Conservation (phyloP, 257 asterid genomes). For the Rauvolfia tetraphylla region DNA sequence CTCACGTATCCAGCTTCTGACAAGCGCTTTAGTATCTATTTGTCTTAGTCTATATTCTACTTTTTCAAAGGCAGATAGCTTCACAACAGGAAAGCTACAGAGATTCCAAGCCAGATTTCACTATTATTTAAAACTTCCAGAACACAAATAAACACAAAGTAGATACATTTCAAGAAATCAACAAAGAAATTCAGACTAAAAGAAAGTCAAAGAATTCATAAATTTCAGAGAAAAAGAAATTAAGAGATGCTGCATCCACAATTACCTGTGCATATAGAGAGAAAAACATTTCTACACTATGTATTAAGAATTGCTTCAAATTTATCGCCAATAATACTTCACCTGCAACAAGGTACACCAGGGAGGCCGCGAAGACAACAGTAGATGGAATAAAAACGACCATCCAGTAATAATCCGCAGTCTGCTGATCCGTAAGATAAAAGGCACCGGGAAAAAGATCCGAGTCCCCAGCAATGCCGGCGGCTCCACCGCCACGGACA, state of each 20-base stretch:
- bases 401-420: slow-evolving; percentile 96
- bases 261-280: neutral
- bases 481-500: neutral
- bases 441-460: slow-evolving; percentile 72
- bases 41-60: neutral
- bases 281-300: neutral
- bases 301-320: neutral
- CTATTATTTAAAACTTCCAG: neutral
- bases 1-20: neutral
- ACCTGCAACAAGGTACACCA: slow-evolving; percentile 74
- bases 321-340: slow-evolving; percentile 5
- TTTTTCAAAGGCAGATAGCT: neutral
- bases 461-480: slow-evolving; percentile 40
- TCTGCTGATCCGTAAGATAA: slow-evolving; percentile 82
- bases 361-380: slow-evolving; percentile 46
- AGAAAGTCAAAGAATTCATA: neutral
- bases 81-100: neutral
- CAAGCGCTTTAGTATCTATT: neutral
- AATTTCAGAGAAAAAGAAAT: neutral
- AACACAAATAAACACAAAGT: neutral
- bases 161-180: neutral
- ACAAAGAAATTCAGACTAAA: neutral
- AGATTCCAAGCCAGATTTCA: neutral
- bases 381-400: slow-evolving; percentile 77
- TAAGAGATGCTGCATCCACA: neutral